A percentile compares a stretch with the other conserved stretches of the same genome.
Conservation (phyloP, 2,329 filamentous ascomycete genomes). For the Fusarium zealandicum region DNA sequence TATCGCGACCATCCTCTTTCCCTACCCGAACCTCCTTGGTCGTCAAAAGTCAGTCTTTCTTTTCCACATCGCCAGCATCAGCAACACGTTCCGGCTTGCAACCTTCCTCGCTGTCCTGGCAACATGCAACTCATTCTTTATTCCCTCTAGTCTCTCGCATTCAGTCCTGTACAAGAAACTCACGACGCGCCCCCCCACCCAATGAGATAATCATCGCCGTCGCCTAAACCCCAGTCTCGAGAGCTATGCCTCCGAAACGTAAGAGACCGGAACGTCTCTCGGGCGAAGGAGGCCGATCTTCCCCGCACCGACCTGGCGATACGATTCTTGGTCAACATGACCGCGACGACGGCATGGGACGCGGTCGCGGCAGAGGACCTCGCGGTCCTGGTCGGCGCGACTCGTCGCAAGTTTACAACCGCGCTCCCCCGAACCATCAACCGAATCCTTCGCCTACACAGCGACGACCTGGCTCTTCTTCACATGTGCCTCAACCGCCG, state of each 20-base stretch:
- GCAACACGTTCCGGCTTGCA: constrained; percentile 22
- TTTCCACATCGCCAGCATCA: constrained; percentile 31
- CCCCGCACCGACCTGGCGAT: constrained; percentile 68
- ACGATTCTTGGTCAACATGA: constrained; percentile 65
- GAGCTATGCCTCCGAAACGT: constrained; percentile 64
- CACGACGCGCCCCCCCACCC: constrained; percentile 28
- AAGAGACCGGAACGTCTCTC: constrained; percentile 63
- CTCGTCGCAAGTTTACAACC: constrained; percentile 51
- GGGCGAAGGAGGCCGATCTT: constrained; percentile 61
- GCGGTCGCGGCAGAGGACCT: constrained; percentile 56
- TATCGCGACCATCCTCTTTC: constrained; percentile 25
- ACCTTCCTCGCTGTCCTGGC: constrained; percentile 7
- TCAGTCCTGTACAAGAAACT: constrained; percentile 4
- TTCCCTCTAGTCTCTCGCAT: constrained; percentile 17
- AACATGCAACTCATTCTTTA: constrained; percentile 28
- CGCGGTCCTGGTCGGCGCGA: constrained; percentile 61
- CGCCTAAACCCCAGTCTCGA: constrained; percentile 25
- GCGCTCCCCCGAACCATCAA: constrained; percentile 39
- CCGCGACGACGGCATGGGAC: constrained; percentile 57
- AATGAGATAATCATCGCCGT: constrained; percentile 46
- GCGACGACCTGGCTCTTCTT: constrained; percentile 33
- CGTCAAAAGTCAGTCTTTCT: constrained; percentile 39
- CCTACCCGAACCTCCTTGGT: constrained; percentile 38
- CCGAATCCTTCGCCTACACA: constrained; percentile 35
- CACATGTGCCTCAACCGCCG: constrained; percentile 35